A percentile compares a stretch with the other conserved stretches of the same genome.
phyloP scores from a whole-genome alignment of 1,139 yeast genomes.

The Candida sojae region DNA sequence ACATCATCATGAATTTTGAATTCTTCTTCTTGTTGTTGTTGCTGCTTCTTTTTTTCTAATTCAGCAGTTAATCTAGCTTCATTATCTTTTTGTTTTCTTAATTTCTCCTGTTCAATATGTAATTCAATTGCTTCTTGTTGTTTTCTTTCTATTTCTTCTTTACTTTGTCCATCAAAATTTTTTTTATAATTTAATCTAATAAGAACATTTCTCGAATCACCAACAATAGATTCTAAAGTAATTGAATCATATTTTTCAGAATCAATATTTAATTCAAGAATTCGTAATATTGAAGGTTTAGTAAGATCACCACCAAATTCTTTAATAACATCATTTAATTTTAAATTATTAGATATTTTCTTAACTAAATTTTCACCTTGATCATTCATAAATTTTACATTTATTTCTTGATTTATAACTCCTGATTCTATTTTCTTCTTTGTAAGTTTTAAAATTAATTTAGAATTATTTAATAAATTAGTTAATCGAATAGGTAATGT shows the following conservation, averaged over 20 bases:
- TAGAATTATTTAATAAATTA: slow-evolving; percentile 33
- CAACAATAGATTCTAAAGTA: slow-evolving; percentile 18
- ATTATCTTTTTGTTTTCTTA: slow-evolving; percentile 9
- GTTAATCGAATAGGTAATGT: slow-evolving; percentile 37
- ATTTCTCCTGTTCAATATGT: slow-evolving; percentile 21
- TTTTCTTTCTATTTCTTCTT: slow-evolving; percentile 11
- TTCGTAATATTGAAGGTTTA: slow-evolving; percentile 10
- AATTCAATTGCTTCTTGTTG: slow-evolving; percentile 22
- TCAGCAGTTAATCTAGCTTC: slow-evolving; percentile 1
- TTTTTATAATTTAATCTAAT: slow-evolving; percentile 22
- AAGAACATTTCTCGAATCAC: slow-evolving; percentile 19
- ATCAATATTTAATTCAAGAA: slow-evolving; percentile 13
- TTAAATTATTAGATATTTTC: slow-evolving; percentile 13
- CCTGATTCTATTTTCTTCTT: slow-evolving; percentile 9
- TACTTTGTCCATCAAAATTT: slow-evolving; percentile 5
- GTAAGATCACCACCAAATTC: slow-evolving; percentile 12
- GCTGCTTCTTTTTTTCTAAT: background rate
- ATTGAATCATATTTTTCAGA: slow-evolving; percentile 11
- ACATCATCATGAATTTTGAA: background rate
- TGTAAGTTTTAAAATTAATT: slow-evolving; percentile 24
- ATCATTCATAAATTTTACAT: slow-evolving; percentile 25
- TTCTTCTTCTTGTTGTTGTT: background rate
- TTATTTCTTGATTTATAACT: slow-evolving; percentile 19
- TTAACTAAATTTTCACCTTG: slow-evolving; percentile 6
- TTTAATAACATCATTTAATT: slow-evolving; percentile 15